These are phyloP conservation scores for Alternaria ventricosa DNA, from an alignment of 2,329 filamentous ascomycete genomes.

Conservation along the genomic window DNA sequence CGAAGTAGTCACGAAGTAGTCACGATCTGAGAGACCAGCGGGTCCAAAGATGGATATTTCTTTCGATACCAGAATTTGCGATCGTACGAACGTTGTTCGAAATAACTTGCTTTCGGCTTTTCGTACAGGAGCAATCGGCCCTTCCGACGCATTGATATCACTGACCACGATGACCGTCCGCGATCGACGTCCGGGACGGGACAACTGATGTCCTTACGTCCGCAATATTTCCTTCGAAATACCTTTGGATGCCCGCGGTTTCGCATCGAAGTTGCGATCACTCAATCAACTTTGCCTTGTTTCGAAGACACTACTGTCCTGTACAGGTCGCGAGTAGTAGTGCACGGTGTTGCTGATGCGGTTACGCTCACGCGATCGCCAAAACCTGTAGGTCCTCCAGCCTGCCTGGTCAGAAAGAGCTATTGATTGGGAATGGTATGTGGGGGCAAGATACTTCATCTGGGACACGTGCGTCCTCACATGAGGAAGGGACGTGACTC, in stretches of 20 bases:
- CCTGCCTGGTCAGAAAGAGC: neutral
- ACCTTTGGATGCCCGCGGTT: neutral
- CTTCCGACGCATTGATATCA: neutral
- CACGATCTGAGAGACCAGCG: neutral
- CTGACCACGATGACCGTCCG: neutral
- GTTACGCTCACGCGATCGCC: neutral
- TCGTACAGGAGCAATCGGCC: neutral
- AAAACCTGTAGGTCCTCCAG: neutral
- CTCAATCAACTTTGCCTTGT: neutral
- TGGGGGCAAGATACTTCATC: neutral
- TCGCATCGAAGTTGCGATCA: neutral
- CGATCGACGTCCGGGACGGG: neutral
- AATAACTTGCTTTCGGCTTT: constrained; percentile 3
- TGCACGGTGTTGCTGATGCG: neutral
- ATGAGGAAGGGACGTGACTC: neutral
- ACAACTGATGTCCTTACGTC: neutral
- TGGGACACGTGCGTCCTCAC: neutral
- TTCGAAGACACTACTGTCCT: neutral
- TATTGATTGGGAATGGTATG: neutral
- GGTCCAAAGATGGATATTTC: neutral
- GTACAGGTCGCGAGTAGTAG: neutral
- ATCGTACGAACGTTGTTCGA: neutral
- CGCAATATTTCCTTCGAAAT: neutral
- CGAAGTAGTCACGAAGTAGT: neutral
- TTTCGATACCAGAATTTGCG: neutral